Evolutionary conservation across 2,329 filamentous ascomycete genomes (phyloP).

Genomic region (Penicillium sp.): DNA sequence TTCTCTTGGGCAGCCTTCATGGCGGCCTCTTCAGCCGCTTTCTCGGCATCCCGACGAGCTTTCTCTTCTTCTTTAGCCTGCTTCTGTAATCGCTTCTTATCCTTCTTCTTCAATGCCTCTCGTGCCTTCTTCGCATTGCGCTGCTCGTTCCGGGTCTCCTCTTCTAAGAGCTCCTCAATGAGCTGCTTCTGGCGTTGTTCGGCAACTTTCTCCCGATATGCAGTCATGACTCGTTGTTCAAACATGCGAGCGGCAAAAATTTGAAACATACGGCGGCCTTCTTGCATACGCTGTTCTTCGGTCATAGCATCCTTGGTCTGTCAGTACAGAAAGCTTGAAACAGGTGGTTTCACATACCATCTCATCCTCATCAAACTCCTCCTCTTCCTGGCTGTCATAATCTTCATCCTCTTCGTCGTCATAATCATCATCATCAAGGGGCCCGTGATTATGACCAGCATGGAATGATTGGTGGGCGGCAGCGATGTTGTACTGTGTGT

Average conservation of each 20-base stretch:
- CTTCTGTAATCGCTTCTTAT: conserved; percentile 87
- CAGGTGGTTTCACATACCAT: conserved; percentile 50
- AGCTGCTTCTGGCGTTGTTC: conserved; percentile 88
- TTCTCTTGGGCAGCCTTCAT: conserved; percentile 73
- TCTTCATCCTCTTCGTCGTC: conserved; percentile 74
- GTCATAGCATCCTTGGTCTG: conserved; percentile 83
- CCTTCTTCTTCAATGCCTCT: conserved; percentile 92
- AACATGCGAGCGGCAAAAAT: conserved; percentile 99
- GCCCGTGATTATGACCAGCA: conserved; percentile 73
- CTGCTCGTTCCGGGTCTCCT: conserved; percentile 72
- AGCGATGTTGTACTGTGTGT: conserved; percentile 70
- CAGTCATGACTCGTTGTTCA: conserved; percentile 91
- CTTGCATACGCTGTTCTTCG: conserved; percentile 98
- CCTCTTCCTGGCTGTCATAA: conserved; percentile 63
- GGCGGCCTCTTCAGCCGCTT: conserved; percentile 81
- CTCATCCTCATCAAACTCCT: conserved; percentile 67
- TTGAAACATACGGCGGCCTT: conserved; percentile 97
- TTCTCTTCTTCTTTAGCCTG: conserved; percentile 88
- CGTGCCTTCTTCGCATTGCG: conserved; percentile 90
- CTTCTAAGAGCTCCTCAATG: conserved; percentile 86
- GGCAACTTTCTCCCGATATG: conserved; percentile 97
- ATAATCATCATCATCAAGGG: conserved; percentile 72
- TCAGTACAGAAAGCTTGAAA: conserved; percentile 23
- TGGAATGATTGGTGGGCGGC: conserved; percentile 60
- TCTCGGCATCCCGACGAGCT: conserved; percentile 82